A percentile compares a stretch with the other conserved stretches of the same genome.
Conservation (phyloP, 1,139 yeast genomes). For the Kodamaea plutei region DNA sequence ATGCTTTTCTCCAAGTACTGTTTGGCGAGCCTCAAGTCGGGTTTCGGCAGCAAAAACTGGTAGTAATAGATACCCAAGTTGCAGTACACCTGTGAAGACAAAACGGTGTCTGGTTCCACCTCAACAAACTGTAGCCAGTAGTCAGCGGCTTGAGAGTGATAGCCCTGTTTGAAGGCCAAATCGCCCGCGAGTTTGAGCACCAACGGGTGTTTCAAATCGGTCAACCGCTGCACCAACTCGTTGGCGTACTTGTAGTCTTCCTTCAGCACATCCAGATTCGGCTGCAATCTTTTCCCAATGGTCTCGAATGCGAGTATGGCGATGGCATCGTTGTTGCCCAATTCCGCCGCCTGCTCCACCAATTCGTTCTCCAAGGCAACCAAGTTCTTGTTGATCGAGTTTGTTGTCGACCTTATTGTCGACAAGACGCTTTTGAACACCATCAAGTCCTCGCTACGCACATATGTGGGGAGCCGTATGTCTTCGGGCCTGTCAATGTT, state of each 20-base stretch:
- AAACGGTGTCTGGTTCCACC: conserved; percentile 49
- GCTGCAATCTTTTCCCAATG: conserved; percentile 24
- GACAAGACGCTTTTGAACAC: conserved; percentile 63
- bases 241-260: conserved; percentile 66
- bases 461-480: conserved; percentile 40
- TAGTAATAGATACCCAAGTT: conserved; percentile 66
- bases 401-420: conserved; percentile 57
- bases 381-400: conserved; percentile 51
- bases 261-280: conserved; percentile 24
- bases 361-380: conserved; percentile 63
- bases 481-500: conserved; percentile 33
- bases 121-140: conserved; percentile 60
- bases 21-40: conserved; percentile 51
- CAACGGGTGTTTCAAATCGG: conserved; percentile 61
- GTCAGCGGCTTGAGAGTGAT: conserved; percentile 48
- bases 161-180: conserved; percentile 48
- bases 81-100: conserved; percentile 72
- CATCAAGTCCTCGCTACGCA: conserved; percentile 58
- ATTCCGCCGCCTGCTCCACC: conserved; percentile 77
- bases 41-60: conserved; percentile 32
- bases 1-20: conserved; percentile 59
- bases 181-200: conserved; percentile 75
- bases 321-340: conserved; percentile 79
- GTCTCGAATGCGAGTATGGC: conserved; percentile 66
- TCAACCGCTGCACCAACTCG: conserved; percentile 55